These are phyloP conservation scores for Venturia pyrina DNA, from an alignment of 2,329 filamentous ascomycete species.

Conservation along the genomic window DNA sequence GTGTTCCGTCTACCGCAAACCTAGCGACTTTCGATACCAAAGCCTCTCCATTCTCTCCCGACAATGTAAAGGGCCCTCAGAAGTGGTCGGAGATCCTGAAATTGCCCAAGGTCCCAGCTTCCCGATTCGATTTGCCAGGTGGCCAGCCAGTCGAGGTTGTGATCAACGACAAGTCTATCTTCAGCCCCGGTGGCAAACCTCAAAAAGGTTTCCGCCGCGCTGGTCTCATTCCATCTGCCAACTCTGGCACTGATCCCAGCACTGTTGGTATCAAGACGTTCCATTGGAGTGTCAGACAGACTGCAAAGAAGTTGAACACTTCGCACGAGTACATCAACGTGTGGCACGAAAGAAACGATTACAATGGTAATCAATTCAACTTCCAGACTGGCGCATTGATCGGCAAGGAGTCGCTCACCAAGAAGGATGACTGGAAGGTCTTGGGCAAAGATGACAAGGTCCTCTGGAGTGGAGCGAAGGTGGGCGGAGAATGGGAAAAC, in stretches of 20 bases:
- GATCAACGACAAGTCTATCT: constrained; percentile 50
- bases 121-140: constrained; percentile 36
- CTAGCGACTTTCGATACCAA: constrained; percentile 23
- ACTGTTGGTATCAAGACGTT: constrained; percentile 49
- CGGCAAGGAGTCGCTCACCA: constrained; percentile 29
- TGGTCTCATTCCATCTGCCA: constrained; percentile 41
- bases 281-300: constrained; percentile 48
- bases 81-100: constrained; percentile 42
- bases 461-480: constrained; percentile 43
- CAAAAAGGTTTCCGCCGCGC: constrained; percentile 53
- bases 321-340: constrained; percentile 49
- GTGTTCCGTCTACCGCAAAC: constrained; percentile 20
- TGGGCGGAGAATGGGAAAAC: constrained; percentile 47
- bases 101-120: constrained; percentile 32
- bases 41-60: constrained; percentile 39
- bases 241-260: constrained; percentile 40
- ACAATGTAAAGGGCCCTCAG: constrained; percentile 43
- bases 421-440: constrained; percentile 31
- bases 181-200: constrained; percentile 22
- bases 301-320: constrained; percentile 42
- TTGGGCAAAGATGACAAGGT: constrained; percentile 24
- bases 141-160: constrained; percentile 43
- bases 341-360: constrained; percentile 30
- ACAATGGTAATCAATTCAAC: constrained; percentile 31
- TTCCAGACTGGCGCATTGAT: constrained; percentile 48